phyloP scores from a whole-genome alignment of 2,329 filamentous ascomycete species.

The Rhinocladiella mackenziei region DNA sequence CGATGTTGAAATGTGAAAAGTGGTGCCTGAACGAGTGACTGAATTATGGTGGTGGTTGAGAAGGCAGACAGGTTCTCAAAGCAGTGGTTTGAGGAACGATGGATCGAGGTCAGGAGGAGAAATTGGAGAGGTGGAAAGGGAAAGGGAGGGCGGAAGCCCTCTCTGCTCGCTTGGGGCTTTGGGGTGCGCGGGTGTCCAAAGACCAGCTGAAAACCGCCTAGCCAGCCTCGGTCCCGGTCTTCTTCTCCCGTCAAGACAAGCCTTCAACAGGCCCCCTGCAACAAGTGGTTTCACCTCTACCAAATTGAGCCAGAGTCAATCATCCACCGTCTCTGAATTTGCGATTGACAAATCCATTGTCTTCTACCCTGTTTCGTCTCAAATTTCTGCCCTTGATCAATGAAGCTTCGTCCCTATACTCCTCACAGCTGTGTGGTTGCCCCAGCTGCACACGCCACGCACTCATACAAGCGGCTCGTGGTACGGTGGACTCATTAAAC shows the following conservation, averaged over 20 bases:
- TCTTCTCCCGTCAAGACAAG: neutral
- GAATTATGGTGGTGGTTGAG: constrained; percentile 8
- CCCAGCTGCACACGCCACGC: constrained; percentile 17
- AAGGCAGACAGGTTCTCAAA: constrained; percentile 5
- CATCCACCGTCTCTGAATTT: constrained; percentile 20
- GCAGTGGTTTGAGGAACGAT: constrained; percentile 14
- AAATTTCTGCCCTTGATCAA: neutral
- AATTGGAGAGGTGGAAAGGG: constrained; percentile 4
- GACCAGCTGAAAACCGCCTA: no score
- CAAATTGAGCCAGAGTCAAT: constrained; percentile 6
- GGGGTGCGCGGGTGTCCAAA: no score
- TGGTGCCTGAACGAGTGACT: constrained; percentile 26
- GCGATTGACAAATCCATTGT: constrained; percentile 12
- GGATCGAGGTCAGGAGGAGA: constrained; percentile 16
- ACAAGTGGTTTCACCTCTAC: constrained; percentile 21
- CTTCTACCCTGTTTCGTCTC: no score
- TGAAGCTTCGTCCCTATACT: constrained; percentile 1
- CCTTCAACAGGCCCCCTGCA: constrained; percentile 10
- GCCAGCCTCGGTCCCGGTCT: no score
- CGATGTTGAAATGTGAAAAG: constrained; percentile 14
- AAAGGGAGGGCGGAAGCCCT: neutral
- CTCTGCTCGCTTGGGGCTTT: no score
- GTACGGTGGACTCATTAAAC: constrained; percentile 11
- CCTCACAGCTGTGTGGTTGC: neutral
- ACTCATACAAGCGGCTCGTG: constrained; percentile 18